Percentiles rank a stretch among this genome's conserved stretches.
Conservation (phyloP, 495 filamentous ascomycete species). For the Astrothelium macrocarpum region DNA sequence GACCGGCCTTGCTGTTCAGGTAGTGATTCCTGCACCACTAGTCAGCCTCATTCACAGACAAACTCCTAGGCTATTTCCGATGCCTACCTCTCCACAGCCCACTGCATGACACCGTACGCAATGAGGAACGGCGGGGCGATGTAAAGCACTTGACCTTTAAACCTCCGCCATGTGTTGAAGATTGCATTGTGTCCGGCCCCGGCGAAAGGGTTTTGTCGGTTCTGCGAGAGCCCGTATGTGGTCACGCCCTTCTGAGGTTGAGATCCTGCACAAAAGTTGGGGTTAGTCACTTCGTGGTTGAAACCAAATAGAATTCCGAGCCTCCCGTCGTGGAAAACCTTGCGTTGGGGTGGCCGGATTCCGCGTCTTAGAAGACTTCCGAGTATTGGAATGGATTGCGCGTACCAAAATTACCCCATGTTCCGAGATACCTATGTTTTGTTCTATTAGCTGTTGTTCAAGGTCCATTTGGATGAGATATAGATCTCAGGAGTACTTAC, state of each 20-base stretch:
- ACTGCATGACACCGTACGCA: constrained; percentile 71
- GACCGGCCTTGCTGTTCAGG: constrained; percentile 84
- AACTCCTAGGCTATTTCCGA: background rate
- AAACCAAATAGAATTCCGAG: background rate
- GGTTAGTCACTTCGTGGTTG: background rate
- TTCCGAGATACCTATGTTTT: constrained; percentile 60
- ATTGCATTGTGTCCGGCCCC: constrained; percentile 42
- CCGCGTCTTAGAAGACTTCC: constrained; percentile 7
- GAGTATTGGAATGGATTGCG: background rate
- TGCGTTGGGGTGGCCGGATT: constrained; percentile 7
- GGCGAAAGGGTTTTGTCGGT: constrained; percentile 49
- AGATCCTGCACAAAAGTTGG: constrained; percentile 14
- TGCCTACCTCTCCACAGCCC: constrained; percentile 72
- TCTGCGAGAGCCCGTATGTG: constrained; percentile 39
- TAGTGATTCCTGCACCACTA: constrained; percentile 64
- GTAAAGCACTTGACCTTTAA: constrained; percentile 66
- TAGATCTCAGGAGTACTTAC: constrained; percentile 24
- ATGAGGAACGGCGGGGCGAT: constrained; percentile 64
- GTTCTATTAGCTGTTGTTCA: background rate
- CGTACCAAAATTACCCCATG: constrained; percentile 78
- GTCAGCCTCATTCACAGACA: constrained; percentile 7
- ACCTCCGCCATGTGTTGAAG: constrained; percentile 55
- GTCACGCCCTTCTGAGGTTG: constrained; percentile 47
- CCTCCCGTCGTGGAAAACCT: background rate
- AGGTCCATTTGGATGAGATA: background rate